Percentiles rank a stretch among this genome's conserved stretches.
Evolutionary conservation across 306 rosid genomes (phyloP).

Genomic region (Trifolium pratense): DNA sequence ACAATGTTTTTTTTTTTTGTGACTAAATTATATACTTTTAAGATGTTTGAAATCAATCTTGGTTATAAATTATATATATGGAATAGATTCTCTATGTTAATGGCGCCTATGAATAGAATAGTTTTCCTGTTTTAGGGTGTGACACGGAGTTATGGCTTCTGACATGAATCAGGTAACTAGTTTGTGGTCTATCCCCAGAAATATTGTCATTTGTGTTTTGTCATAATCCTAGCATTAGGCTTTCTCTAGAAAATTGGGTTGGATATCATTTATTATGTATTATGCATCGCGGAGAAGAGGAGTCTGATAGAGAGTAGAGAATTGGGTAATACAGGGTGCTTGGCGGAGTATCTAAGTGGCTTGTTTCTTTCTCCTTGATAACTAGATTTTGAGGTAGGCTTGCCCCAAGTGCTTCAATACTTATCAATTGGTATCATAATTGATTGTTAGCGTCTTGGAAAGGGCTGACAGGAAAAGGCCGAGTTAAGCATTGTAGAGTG

Average conservation of each 20-base stretch:
- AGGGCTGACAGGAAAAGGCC: background rate
- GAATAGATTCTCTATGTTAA: constrained; percentile 1
- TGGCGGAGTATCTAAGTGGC: background rate
- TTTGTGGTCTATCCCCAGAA: constrained; percentile 23
- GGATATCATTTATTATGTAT: background rate
- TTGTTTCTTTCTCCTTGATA: background rate
- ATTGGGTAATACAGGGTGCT: background rate
- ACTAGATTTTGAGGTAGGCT: background rate
- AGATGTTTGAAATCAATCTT: constrained; percentile 3
- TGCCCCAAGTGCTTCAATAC: background rate
- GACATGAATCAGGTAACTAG: constrained; percentile 17
- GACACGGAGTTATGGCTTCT: background rate
- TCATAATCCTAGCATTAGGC: background rate
- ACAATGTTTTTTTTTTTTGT: no score
- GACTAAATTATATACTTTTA: no score
- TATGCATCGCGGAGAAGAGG: background rate
- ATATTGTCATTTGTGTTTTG: constrained; percentile 11
- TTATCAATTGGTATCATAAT: background rate
- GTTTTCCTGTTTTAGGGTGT: constrained; percentile 11
- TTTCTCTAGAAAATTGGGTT: constrained; percentile 17
- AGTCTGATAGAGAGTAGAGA: background rate
- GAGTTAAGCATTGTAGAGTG: background rate
- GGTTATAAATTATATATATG: background rate
- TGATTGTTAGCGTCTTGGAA: background rate
- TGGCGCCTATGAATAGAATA: constrained; percentile 9